phyloP scores from a whole-genome alignment of 2,329 filamentous ascomycete genomes.

The Rutstroemia sp. region DNA sequence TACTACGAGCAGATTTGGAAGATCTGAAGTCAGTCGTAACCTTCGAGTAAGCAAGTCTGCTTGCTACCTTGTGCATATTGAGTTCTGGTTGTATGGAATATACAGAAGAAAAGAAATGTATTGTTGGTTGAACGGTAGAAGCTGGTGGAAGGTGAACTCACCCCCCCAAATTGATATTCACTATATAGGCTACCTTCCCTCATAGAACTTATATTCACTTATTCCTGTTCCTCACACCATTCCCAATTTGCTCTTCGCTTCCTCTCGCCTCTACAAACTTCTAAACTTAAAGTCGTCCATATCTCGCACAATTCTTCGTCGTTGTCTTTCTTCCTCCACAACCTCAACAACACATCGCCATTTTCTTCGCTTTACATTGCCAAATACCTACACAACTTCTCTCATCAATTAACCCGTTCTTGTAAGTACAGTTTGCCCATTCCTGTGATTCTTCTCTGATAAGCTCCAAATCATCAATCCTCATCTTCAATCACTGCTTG shows the following conservation, averaged over 20 bases:
- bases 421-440: not conserved
- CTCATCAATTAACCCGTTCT: not conserved
- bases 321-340: not conserved
- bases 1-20: not conserved
- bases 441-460: too few species aligned
- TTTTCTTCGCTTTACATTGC: not conserved
- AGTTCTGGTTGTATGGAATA: too few species aligned
- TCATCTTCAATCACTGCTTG: not conserved
- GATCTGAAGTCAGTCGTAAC: not conserved
- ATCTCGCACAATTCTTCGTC: not conserved
- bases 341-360: not conserved
- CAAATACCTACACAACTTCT: not conserved
- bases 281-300: not conserved
- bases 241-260: not conserved
- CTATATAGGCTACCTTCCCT: not conserved
- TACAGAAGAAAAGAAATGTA: not conserved
- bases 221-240: not conserved
- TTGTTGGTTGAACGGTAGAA: not conserved
- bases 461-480: not conserved
- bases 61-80: too few species aligned
- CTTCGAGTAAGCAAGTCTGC: too few species aligned
- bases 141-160: not conserved
- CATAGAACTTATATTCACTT: not conserved
- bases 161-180: not conserved
- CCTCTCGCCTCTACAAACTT: not conserved